Base-by-base conservation (phyloP, 2,329 filamentous ascomycete genomes). In the Venturia aucupariae region DNA sequence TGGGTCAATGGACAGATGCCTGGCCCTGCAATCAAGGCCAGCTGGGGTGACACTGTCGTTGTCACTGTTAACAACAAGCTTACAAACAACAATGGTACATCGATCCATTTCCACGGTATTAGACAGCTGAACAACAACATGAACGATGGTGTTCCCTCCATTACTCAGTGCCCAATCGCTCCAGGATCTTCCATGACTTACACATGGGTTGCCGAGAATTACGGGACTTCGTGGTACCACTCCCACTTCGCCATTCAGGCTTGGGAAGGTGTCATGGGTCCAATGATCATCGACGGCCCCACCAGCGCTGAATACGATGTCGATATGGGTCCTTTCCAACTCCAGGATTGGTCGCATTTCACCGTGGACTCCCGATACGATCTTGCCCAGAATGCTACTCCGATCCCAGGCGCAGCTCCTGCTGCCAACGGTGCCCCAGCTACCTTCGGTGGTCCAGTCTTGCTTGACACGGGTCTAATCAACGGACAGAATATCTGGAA, bases 221-320 rank as follows among this genome's bases (percentile, higher is more conserved):
- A 80, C 65, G 77, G 77, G 17, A 79, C 76, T 15, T 67, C 70
- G 11, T 79, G 77, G 77, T 78, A 79, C 64, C 77, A 79, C 65
- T 75, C 71, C 5, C 76, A 79, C 61, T 77, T 74, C 63, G 73
- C 72, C 2, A 69, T 78, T 0, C 78, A 80, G 65, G 68, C 75
- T 67, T 78, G 74, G 66, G 71, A 78, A 24, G 78, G 78, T 51
- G 71, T 78, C 4, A 67, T 76, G 8, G 78, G 78, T 2, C 69
- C 72, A 10, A 72, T 79, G 2, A 67, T 75, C 51, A 76, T 78
- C 65, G 74, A 79, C 62, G 78, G 77, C 4, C 78, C 78, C 19
- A 74, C 76, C 19, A 74, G 72, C 19, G 72, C 72, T 22, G 76
- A 78, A 64, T 80, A 78, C 30, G 85, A 90, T 66, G 78, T 82